Evolutionary conservation across 345 rosid species (phyloP).

Genomic region (Cardamine chenopodiifolia): DNA sequence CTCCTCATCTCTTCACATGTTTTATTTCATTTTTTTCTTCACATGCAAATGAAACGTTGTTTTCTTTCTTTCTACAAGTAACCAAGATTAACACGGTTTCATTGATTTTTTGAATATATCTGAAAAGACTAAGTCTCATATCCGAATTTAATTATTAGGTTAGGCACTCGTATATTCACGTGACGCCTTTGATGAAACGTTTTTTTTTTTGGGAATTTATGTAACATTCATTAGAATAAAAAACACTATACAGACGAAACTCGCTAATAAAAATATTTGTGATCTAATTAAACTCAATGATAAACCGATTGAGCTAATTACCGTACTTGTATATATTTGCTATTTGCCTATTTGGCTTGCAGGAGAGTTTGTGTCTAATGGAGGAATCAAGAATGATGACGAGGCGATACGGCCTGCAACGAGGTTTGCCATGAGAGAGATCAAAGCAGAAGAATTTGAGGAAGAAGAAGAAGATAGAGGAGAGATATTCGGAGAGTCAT

Average conservation of each 20-base stretch:
- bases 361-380: constrained; percentile 17
- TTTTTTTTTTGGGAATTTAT: neutral
- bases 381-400: constrained; percentile 10
- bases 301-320: constrained; percentile 10
- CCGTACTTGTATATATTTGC: neutral
- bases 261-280: neutral
- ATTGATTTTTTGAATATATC: neutral
- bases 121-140: neutral
- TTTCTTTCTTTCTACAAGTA: constrained; percentile 32
- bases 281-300: neutral
- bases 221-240: neutral
- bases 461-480: constrained; percentile 54
- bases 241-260: neutral
- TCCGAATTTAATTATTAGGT: neutral
- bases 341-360: neutral
- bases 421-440: constrained; percentile 37
- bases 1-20: neutral
- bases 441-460: constrained; percentile 44
- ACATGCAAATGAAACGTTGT: constrained; percentile 19
- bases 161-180: constrained; percentile 21
- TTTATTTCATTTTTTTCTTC: constrained; percentile 5
- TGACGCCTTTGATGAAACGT: neutral
- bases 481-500: constrained; percentile 77
- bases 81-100: constrained; percentile 11
- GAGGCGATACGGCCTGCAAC: constrained; percentile 25